phyloP scores from a whole-genome alignment of 192 early-diverging fungal genomes.

The Haplosporangium gracile region DNA sequence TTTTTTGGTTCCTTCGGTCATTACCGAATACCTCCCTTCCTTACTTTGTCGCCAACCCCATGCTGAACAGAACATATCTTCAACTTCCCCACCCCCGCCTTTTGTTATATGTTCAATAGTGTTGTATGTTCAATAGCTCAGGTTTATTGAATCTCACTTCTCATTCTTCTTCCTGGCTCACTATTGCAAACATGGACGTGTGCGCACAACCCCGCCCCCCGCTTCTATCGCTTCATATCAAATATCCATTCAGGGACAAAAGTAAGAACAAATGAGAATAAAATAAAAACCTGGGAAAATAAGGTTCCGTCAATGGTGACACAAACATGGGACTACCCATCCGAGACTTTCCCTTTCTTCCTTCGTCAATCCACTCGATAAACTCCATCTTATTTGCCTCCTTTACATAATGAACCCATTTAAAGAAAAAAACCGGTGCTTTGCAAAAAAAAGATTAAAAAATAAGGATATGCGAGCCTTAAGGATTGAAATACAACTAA shows the following conservation, averaged over 20 bases:
- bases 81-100: neutral
- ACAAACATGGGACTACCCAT: conserved; percentile 12
- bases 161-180: neutral
- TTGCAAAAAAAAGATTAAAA: neutral
- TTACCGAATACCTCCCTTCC: neutral
- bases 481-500: neutral
- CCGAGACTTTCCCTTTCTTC: conserved; percentile 6
- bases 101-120: neutral
- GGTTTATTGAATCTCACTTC: neutral
- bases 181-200: neutral
- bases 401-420: neutral
- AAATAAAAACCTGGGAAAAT: conserved; percentile 21
- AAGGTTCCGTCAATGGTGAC: conserved; percentile 32
- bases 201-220: neutral
- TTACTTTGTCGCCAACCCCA: neutral
- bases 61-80: neutral
- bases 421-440: neutral
- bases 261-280: neutral
- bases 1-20: neutral
- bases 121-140: neutral
- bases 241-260: neutral
- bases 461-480: neutral
- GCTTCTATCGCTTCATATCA: neutral
- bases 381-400: neutral
- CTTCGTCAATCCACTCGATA: neutral